phyloP scores from a whole-genome alignment of 2,329 filamentous ascomycete species.

The Ramularia collo-cygni region DNA sequence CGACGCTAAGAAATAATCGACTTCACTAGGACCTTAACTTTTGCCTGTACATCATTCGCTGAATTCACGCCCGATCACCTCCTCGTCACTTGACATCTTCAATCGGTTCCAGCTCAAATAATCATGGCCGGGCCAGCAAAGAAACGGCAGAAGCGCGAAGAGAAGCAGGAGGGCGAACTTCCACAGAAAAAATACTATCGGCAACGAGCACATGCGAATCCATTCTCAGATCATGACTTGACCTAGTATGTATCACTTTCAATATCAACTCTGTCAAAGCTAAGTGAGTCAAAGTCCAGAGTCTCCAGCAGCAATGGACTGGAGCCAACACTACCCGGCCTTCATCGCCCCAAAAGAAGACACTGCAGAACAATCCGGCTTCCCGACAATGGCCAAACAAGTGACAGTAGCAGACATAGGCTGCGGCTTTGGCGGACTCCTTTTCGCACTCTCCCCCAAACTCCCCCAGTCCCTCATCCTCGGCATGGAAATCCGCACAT shows the following conservation, averaged over 20 bases:
- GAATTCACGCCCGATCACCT: no score
- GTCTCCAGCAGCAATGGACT: slow-evolving; percentile 80
- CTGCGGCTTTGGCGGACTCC: slow-evolving; percentile 87
- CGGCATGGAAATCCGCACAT: slow-evolving; percentile 85
- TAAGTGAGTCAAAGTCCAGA: slow-evolving; percentile 59
- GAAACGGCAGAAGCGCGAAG: slow-evolving; percentile 42
- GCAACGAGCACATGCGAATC: slow-evolving; percentile 94
- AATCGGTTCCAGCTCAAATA: not conserved
- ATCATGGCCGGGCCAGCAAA: slow-evolving; percentile 32
- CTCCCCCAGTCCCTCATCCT: slow-evolving; percentile 78
- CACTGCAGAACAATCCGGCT: slow-evolving; percentile 1
- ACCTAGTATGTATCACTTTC: slow-evolving; percentile 62
- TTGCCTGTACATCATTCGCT: no score
- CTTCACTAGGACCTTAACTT: no score
- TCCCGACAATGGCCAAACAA: slow-evolving; percentile 49
- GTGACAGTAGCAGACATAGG: slow-evolving; percentile 95
- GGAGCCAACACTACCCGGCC: slow-evolving; percentile 75
- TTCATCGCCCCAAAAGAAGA: slow-evolving; percentile 39
- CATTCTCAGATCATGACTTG: slow-evolving; percentile 89
- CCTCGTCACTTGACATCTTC: no score
- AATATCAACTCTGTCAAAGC: not conserved
- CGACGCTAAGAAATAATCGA: no score
- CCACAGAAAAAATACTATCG: slow-evolving; percentile 95
- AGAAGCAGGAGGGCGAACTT: slow-evolving; percentile 48
- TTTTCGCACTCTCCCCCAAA: slow-evolving; percentile 75